phyloP scores from a whole-genome alignment of 257 asterid species.

The Schizonepeta tenuifolia region DNA sequence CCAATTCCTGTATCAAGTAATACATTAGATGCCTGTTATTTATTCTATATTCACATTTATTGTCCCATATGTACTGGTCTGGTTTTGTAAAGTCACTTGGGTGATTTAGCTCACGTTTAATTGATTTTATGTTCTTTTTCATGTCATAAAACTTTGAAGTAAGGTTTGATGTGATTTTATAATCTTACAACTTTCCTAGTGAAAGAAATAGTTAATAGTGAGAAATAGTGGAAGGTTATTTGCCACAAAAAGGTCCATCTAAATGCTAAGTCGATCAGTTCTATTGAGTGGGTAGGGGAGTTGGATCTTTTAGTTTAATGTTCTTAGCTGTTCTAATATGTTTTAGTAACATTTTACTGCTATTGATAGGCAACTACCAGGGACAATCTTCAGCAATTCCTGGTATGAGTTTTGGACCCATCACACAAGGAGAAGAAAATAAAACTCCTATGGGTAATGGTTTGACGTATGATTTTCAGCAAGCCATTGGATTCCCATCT shows the following conservation, averaged over 20 bases:
- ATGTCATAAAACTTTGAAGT: conserved; percentile 5
- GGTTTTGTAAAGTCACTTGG: conserved; percentile 18
- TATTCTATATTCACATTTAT: conserved; percentile 12
- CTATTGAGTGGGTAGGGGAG: background rate
- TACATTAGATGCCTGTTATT: conserved; percentile 17
- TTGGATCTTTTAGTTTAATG: conserved; percentile 4
- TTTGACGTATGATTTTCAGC: conserved; percentile 46
- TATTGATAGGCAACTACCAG: conserved; percentile 59
- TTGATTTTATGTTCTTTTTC: background rate
- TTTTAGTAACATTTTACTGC: conserved; percentile 28
- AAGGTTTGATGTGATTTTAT: conserved; percentile 12
- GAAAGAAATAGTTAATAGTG: conserved; percentile 8
- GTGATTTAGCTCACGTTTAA: conserved; percentile 7
- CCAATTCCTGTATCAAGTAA: conserved; percentile 50
- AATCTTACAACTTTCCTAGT: background rate
- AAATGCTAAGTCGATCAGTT: background rate
- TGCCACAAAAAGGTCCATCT: conserved; percentile 3
- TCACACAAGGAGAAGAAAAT: conserved; percentile 41
- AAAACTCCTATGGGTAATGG: conserved; percentile 39
- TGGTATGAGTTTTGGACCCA: conserved; percentile 46
- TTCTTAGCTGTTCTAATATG: conserved; percentile 12
- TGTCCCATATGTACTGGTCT: conserved; percentile 11
- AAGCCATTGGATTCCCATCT: conserved; percentile 50
- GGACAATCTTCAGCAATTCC: conserved; percentile 55
- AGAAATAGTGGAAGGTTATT: background rate